Base-by-base conservation (phyloP, 139 green algal genomes). In the Axilococcus clingmanii region DNA sequence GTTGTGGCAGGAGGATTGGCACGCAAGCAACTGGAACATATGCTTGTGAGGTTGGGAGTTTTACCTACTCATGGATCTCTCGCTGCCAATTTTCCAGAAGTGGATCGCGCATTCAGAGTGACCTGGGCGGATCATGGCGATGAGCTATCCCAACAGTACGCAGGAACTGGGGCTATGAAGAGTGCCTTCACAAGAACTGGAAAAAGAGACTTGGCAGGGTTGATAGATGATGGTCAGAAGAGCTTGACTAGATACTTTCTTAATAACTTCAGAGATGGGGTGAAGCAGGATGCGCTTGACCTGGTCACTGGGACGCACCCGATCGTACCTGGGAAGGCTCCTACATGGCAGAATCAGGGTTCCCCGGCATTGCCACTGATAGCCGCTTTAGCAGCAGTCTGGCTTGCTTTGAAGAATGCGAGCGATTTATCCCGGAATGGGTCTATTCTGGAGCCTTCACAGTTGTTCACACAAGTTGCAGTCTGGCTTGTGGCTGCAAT, bases 61-160 rank as follows among this genome's bases (percentile, higher is more conserved):
- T 37, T 94, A 55, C n/a, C 12, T 51, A 27, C 47, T 16, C 37
- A 63, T 24, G 45, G 45, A 5, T 33, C 53, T 11, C 65, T 94
- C 47, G 63, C 50, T 7, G 31, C 15, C 31, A 3, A 1, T 7
- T 24, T 31, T 7, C 15, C 54, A 35, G 61, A 82, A 57, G 64
- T 87, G 36, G 82, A 94, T 51, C 2, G 14, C 3, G 37, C 53
- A 29, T 91, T 93, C 77, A 85, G 85, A 51, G 48, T 77, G 28
- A 52, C 89, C 45, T 95, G 85, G 85, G 86, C 86, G 3, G 83
- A 95, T 56, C 83, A 94, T 52, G 86, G 86, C 7, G 86, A 95
- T 42, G 82, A 78, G 23, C 66, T 94, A 36, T 77, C 64, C 5
- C 19, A 42, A 8, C 86, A 94, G 75, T 95, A 95, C 47, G 83